These are phyloP conservation scores for Diplotaxis tenuifolia DNA, from an alignment of 345 rosid species.

Conservation along the genomic window DNA sequence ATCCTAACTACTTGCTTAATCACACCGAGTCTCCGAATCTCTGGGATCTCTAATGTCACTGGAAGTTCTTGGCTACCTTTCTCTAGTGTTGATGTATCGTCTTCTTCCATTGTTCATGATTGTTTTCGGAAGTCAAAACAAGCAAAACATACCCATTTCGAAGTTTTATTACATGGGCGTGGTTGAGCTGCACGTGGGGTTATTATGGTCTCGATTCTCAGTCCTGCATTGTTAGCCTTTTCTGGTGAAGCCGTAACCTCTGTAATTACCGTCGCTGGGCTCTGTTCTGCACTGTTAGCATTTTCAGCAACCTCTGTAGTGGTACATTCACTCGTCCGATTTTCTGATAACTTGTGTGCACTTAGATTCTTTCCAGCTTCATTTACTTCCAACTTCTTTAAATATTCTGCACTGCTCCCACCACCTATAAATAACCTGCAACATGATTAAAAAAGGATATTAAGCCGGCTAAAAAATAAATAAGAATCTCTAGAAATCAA, in stretches of 20 bases:
- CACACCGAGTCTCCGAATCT: not conserved
- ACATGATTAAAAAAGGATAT: not conserved
- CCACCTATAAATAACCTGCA: not conserved
- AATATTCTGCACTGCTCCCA: not conserved
- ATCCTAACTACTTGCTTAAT: too few relatives aligned
- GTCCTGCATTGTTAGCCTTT: not conserved
- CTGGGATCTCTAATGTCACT: not conserved
- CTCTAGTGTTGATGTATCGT: not conserved
- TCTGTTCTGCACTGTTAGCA: not conserved
- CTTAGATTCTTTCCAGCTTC: not conserved
- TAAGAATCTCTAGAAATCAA: not conserved
- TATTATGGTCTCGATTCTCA: not conserved
- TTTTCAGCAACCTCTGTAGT: not conserved
- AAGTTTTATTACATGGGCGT: not conserved
- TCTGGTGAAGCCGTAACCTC: not conserved
- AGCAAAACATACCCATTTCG: not conserved
- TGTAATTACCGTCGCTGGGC: not conserved
- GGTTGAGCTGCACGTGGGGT: not conserved
- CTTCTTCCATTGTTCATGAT: not conserved
- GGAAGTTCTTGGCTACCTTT: not conserved
- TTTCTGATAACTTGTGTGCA: not conserved
- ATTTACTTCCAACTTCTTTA: not conserved
- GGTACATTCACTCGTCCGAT: not conserved
- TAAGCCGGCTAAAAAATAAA: not conserved
- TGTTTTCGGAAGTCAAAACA: not conserved